phyloP scores from a whole-genome alignment of 2,329 filamentous ascomycete species.

The Botrytis deweyae region DNA sequence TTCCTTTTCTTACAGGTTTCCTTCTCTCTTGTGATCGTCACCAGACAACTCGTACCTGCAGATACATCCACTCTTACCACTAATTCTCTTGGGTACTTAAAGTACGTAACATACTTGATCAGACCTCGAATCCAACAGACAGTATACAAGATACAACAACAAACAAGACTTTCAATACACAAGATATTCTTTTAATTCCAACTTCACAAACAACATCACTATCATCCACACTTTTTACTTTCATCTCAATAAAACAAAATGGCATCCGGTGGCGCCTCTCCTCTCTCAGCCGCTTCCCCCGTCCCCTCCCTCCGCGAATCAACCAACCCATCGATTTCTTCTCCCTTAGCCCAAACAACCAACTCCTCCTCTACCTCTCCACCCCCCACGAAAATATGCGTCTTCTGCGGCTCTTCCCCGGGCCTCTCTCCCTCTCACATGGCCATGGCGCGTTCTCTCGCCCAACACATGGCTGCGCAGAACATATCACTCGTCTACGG shows the following conservation, averaged over 20 bases:
- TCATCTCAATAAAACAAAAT: slow-evolving; percentile 35
- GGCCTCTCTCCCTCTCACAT: slow-evolving; percentile 75
- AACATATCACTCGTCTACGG: slow-evolving; percentile 89
- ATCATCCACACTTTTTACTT: background rate
- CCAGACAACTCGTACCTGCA: slow-evolving; percentile 11
- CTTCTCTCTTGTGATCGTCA: background rate
- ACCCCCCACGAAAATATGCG: slow-evolving; percentile 23
- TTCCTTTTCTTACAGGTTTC: slow-evolving; percentile 8
- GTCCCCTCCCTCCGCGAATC: slow-evolving; percentile 22
- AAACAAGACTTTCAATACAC: background rate
- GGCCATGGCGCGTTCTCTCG: slow-evolving; percentile 67
- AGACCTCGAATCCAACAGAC: background rate
- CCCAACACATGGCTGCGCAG: slow-evolving; percentile 68
- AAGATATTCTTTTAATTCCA: background rate
- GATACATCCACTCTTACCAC: slow-evolving; percentile 8
- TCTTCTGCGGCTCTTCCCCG: slow-evolving; percentile 79
- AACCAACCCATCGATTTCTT: slow-evolving; percentile 8
- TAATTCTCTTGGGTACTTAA: background rate
- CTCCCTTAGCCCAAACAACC: slow-evolving; percentile 1
- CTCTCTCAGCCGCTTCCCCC: slow-evolving; percentile 32
- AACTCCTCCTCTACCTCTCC: slow-evolving; percentile 1
- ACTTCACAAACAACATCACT: background rate
- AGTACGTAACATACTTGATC: background rate
- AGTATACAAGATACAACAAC: background rate
- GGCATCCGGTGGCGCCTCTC: slow-evolving; percentile 45